phyloP scores from a whole-genome alignment of 495 filamentous ascomycete species.

The Penicillium robsamsonii region DNA sequence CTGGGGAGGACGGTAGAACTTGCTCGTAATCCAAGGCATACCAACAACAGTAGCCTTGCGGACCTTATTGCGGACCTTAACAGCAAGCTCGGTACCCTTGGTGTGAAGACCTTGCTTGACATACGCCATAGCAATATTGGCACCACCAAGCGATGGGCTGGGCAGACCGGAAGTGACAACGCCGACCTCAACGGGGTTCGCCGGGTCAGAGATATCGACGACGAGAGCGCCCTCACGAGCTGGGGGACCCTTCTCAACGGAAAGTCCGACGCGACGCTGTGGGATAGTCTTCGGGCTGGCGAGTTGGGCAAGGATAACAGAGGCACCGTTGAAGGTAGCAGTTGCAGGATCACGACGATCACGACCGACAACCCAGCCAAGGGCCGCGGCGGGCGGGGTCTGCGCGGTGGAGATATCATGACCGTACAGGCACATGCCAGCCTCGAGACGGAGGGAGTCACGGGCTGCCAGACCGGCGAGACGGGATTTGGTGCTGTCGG shows the following conservation, averaged over 20 bases:
- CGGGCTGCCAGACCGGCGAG: slow-evolving; percentile 86
- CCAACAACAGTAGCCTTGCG: slow-evolving; percentile 78
- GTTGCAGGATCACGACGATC: slow-evolving; percentile 56
- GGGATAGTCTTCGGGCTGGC: slow-evolving; percentile 64
- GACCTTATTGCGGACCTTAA: slow-evolving; percentile 76
- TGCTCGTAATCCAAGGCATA: slow-evolving; percentile 90
- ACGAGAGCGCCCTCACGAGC: slow-evolving; percentile 88
- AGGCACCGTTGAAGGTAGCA: slow-evolving; percentile 72
- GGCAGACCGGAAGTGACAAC: slow-evolving; percentile 89
- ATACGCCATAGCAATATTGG: slow-evolving; percentile 97
- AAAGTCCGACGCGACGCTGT: slow-evolving; percentile 74
- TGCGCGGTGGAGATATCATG: slow-evolving; percentile 89
- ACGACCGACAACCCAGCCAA: slow-evolving; percentile 84
- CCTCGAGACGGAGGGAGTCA: slow-evolving; percentile 89
- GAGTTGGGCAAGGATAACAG: slow-evolving; percentile 69
- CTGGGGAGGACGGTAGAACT: slow-evolving; percentile 59
- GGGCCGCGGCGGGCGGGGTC: slow-evolving; percentile 79
- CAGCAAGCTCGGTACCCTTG: slow-evolving; percentile 77
- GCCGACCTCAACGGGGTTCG: slow-evolving; percentile 47
- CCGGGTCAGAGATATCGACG: slow-evolving; percentile 57
- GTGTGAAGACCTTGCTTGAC: slow-evolving; percentile 80
- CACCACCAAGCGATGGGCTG: slow-evolving; percentile 74
- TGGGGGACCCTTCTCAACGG: slow-evolving; percentile 78
- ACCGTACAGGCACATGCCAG: slow-evolving; percentile 98
- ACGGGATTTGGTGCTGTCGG: slow-evolving; percentile 59